Percentiles rank a stretch among this genome's conserved stretches.
Evolutionary conservation across 2,329 filamentous ascomycete species (phyloP).

Genomic region (Penicillium expansum): DNA sequence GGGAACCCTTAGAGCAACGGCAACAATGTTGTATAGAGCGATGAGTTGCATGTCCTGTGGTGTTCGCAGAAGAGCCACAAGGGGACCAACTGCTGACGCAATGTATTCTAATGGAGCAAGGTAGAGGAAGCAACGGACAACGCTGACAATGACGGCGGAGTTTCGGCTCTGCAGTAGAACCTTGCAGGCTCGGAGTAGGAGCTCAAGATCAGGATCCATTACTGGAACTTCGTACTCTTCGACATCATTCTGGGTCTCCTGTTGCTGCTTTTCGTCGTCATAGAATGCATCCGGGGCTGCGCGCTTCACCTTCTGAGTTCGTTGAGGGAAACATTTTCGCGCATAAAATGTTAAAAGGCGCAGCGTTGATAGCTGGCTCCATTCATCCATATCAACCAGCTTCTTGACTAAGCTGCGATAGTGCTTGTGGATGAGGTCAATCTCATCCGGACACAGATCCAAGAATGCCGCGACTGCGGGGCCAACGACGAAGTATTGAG

Average conservation of each 20-base stretch:
- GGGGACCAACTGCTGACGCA: conserved; percentile 71
- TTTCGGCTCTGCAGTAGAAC: conserved; percentile 91
- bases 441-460: conserved; percentile 80
- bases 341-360: conserved; percentile 80
- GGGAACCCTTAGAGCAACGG: conserved; percentile 76
- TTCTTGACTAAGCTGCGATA: conserved; percentile 84
- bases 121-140: conserved; percentile 79
- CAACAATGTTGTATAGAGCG: conserved; percentile 89
- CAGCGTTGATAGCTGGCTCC: conserved; percentile 84
- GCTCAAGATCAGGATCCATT: conserved; percentile 76
- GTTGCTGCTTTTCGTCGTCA: conserved; percentile 59
- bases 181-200: conserved; percentile 75
- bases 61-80: conserved; percentile 80
- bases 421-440: conserved; percentile 87
- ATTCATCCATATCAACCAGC: conserved; percentile 98
- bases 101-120: conserved; percentile 78
- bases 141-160: conserved; percentile 84
- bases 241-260: conserved; percentile 46
- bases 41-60: conserved; percentile 85
- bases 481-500: conserved; percentile 94
- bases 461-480: conserved; percentile 86
- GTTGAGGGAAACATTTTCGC: conserved; percentile 78
- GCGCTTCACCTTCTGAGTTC: conserved; percentile 58
- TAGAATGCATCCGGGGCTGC: conserved; percentile 72
- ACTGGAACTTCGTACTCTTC: conserved; percentile 56